Conservation (phyloP, 192 early-diverging fungal species). For the Lobosporangium transversale region DNA sequence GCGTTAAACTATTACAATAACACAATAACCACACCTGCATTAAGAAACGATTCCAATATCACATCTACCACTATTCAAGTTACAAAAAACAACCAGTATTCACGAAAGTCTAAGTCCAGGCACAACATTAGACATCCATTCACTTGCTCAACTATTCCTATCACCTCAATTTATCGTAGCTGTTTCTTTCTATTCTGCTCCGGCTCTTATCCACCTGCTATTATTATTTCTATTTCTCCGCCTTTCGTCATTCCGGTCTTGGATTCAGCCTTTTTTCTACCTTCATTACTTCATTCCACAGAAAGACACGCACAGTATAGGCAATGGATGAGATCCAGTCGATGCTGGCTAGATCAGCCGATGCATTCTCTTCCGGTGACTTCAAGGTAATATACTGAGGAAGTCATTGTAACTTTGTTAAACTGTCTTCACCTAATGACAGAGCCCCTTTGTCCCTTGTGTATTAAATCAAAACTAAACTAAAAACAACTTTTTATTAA, state of each 20-base stretch:
- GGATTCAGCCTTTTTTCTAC: background rate
- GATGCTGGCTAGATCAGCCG: conserved; percentile 52
- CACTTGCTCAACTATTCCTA: background rate
- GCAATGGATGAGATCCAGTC: conserved; percentile 55
- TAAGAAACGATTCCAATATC: background rate
- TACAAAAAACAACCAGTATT: background rate
- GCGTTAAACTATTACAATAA: no score
- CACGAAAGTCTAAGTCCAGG: background rate
- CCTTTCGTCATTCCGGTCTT: background rate
- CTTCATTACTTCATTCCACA: conserved; percentile 1
- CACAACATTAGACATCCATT: background rate
- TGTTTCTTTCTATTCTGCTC: background rate
- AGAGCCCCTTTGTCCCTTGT: no score
- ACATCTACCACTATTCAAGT: background rate
- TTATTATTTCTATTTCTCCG: background rate
- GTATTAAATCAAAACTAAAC: no score
- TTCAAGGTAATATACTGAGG: conserved; percentile 51
- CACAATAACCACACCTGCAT: background rate
- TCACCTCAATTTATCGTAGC: background rate
- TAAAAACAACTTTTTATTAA: no score
- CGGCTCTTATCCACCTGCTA: background rate
- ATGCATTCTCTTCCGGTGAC: conserved; percentile 53
- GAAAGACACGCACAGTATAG: background rate
- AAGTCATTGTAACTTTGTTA: no score
- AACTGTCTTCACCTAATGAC: no score